Evolutionary conservation across 202 grass and related monocot species (phyloP), one percentile per base, ranked within the genome.

Genomic region (Zoysia matrella): DNA sequence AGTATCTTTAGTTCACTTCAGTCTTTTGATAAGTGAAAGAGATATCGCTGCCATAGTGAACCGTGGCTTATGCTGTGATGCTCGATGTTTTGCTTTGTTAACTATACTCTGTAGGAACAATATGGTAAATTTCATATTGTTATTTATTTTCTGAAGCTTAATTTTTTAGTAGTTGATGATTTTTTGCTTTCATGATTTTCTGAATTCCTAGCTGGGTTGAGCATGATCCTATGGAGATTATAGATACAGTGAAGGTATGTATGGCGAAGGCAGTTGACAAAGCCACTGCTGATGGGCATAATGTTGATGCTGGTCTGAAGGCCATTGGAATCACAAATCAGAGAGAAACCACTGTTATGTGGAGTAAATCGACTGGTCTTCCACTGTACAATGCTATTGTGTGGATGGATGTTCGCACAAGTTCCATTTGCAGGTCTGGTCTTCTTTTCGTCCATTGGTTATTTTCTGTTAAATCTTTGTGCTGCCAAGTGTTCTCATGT

Each of bases 341-440:
- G 87, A 87, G 96, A 71, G 96, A 98, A 76, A 98, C 96, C 18
- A 92, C 90, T 0, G 92, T 98, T 67, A 80, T 91, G 71, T 98
- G 95, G 95, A 95, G 95, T 75, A 94, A 91, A 78, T 92, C 92
- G 74, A 95, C 96, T 54, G 92, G 96, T 4, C 84, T 50, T 72
- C 96, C 96, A 4, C 80, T 98, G 1, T 90, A 98, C 78, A 95
- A 98, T 73, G 96, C 96, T 3, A 90, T 98, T 81, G 96, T 98
- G 60, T 95, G 96, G 96, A 98, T 95, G 96, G 96, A 98, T 84
- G 92, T 72, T 54, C 92, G 95, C 61, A 98, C 95, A 68, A 95
- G 89, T 80, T 64, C 92, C 43, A 85, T 98, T 56, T 98, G 96
- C 89, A 86, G n/a, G n/a, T n/a, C n/a, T n/a, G 87, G 92, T 95